Percentiles rank a stretch among this genome's conserved stretches.
These are phyloP conservation scores for Verticillium albo-atrum DNA, from an alignment of 2,329 filamentous ascomycete species.

Conservation along the genomic window DNA sequence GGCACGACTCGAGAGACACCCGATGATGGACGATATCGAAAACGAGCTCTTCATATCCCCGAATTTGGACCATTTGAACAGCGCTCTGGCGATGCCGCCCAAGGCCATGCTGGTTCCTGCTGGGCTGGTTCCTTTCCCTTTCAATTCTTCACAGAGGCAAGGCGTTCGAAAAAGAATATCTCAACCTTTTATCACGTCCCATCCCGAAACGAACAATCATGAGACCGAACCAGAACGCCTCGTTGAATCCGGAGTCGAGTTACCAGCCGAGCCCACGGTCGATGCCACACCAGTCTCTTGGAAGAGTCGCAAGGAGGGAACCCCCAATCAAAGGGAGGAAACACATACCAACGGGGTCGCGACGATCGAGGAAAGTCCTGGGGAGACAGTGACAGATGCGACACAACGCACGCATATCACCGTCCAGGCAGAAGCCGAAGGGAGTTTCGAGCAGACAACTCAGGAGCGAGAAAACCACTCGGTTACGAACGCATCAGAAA, in stretches of 20 bases:
- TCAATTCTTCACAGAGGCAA: neutral
- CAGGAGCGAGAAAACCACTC: neutral
- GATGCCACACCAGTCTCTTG: neutral
- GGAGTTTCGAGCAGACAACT: neutral
- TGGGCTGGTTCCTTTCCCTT: neutral
- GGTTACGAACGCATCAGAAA: no score
- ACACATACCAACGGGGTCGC: neutral
- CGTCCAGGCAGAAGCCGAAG: neutral
- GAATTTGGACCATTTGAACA: neutral
- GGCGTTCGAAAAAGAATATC: neutral
- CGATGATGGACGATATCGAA: neutral
- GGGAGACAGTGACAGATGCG: neutral
- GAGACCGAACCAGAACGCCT: neutral
- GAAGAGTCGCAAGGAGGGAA: neutral
- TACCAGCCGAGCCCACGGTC: neutral
- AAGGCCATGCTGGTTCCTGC: neutral
- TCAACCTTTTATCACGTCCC: neutral
- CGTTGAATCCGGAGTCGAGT: neutral
- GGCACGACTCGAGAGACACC: neutral
- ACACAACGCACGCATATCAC: neutral
- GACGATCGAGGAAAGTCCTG: neutral
- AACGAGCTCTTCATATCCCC: neutral
- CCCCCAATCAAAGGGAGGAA: no score
- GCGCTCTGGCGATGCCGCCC: neutral
- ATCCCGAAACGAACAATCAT: neutral